phyloP scores from a whole-genome alignment of 2,329 filamentous ascomycete species.

The Fusarium newnesense region DNA sequence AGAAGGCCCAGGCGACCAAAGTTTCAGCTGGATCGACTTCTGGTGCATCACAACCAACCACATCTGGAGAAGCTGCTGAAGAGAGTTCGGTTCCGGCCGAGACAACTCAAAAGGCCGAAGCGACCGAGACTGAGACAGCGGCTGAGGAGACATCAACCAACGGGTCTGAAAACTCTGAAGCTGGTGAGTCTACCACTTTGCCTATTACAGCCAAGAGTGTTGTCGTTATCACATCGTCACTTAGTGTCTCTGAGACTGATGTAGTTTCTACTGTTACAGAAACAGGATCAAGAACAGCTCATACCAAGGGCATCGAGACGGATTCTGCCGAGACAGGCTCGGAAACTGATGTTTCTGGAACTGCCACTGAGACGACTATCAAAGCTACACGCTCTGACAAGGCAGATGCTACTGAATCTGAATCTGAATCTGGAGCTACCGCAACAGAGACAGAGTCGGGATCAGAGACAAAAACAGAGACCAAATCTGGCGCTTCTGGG shows the following conservation, averaged over 20 bases:
- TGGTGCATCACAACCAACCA: constrained; percentile 18
- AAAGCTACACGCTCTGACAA: constrained; percentile 5
- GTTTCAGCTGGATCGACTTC: constrained; percentile 7
- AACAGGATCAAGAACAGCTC: constrained; percentile 17
- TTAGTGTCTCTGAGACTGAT: constrained; percentile 23
- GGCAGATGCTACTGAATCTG: constrained; percentile 1
- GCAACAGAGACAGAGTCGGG: background rate
- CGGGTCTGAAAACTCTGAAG: constrained; percentile 32
- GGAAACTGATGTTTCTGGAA: constrained; percentile 8
- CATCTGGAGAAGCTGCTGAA: constrained; percentile 10
- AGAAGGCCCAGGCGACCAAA: background rate
- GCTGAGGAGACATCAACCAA: constrained; percentile 35
- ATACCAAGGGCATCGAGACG: constrained; percentile 7
- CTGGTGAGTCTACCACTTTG: constrained; percentile 29
- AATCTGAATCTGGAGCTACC: background rate
- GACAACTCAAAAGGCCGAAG: constrained; percentile 6
- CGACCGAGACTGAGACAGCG: constrained; percentile 21
- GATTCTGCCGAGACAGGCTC: background rate
- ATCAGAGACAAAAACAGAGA: background rate
- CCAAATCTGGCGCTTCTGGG: background rate
- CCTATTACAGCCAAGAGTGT: constrained; percentile 3
- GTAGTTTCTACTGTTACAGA: constrained; percentile 20
- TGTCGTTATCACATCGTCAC: constrained; percentile 3
- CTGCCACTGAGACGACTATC: constrained; percentile 11
- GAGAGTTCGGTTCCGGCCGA: background rate